Percentiles rank a stretch among this genome's conserved stretches.
phyloP scores from a whole-genome alignment of 768 basidiomycete genomes.

The Serendipita indica region DNA sequence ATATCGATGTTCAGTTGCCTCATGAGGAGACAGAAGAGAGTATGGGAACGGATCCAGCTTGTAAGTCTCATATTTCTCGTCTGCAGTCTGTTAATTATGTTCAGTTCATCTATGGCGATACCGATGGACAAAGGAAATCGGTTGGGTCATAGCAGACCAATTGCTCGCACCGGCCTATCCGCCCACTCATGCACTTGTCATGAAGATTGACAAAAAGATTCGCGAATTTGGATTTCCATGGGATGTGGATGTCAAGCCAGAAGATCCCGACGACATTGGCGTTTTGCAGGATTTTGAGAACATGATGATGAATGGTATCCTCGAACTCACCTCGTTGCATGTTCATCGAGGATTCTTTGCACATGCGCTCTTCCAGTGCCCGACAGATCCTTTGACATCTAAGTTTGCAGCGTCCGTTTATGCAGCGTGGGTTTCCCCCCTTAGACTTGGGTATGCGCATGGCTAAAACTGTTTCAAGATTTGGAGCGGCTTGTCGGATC shows the following conservation, averaged over 20 bases:
- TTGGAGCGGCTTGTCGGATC: conserved; percentile 5
- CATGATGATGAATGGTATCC: conserved; percentile 8
- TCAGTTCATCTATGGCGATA: conserved; percentile 1
- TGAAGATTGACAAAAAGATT: conserved; percentile 10
- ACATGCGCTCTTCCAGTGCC: conserved; percentile 7
- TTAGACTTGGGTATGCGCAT: not conserved
- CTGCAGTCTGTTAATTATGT: not conserved
- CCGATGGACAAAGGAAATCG: conserved; percentile 6
- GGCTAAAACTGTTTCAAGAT: not conserved
- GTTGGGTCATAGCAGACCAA: not conserved
- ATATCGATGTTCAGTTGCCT: conserved; percentile 5
- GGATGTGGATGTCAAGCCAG: conserved; percentile 8
- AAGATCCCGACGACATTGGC: not conserved
- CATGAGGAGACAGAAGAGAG: not conserved
- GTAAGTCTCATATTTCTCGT: not conserved
- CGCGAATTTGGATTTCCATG: conserved; percentile 5
- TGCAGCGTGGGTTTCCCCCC: not conserved
- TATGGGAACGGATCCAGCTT: conserved; percentile 3
- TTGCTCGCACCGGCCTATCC: not conserved
- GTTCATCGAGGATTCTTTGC: conserved; percentile 9
- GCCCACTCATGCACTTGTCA: conserved; percentile 5
- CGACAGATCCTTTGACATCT: not conserved
- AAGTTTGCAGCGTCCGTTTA: conserved; percentile 5
- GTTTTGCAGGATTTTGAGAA: not conserved
- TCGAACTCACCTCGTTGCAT: conserved; percentile 6